These are phyloP conservation scores for Moniliophthora roreri DNA, from an alignment of 1,284 basidiomycete genomes.

Conservation along the genomic window DNA sequence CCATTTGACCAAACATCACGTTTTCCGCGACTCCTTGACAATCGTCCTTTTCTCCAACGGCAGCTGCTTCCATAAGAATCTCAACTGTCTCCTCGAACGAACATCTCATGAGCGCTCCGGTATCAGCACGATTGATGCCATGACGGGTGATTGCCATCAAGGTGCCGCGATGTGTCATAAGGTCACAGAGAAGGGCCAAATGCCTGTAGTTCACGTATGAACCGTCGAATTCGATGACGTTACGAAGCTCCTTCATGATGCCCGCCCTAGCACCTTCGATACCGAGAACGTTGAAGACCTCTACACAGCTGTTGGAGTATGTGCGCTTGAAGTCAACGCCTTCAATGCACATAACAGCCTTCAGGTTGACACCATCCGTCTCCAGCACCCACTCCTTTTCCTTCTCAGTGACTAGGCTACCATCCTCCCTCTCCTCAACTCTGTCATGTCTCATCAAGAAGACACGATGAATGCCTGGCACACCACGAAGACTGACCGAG, in stretches of 20 bases:
- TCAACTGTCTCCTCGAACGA: constrained; percentile 99
- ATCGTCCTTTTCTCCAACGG: constrained; percentile 97
- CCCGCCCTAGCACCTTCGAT: constrained; percentile 97
- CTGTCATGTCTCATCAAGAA: constrained; percentile 93
- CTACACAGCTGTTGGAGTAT: constrained; percentile 96
- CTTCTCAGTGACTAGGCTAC: constrained; percentile 56
- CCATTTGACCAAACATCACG: constrained; percentile 98
- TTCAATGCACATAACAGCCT: constrained; percentile 92
- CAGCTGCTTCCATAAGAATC: constrained; percentile 98
- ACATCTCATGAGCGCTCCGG: constrained; percentile 95
- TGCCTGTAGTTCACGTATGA: constrained; percentile 99
- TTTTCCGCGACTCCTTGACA: constrained; percentile 99
- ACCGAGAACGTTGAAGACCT: constrained; percentile 95
- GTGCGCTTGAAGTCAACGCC: constrained; percentile 93
- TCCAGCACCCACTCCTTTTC: constrained; percentile 96
- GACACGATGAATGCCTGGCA: constrained; percentile 88
- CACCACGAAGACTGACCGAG: constrained; percentile 94
- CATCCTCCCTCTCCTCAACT: constrained; percentile 65
- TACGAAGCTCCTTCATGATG: constrained; percentile 89
- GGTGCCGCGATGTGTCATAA: constrained; percentile 96
- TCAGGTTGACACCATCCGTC: constrained; percentile 95
- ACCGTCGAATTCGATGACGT: constrained; percentile 98
- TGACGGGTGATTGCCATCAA: constrained; percentile 99
- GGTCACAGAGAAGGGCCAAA: constrained; percentile 91
- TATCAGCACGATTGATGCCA: constrained; percentile 98